phyloP scores from a whole-genome alignment of 495 filamentous ascomycete genomes.

The Xylona heveae region DNA sequence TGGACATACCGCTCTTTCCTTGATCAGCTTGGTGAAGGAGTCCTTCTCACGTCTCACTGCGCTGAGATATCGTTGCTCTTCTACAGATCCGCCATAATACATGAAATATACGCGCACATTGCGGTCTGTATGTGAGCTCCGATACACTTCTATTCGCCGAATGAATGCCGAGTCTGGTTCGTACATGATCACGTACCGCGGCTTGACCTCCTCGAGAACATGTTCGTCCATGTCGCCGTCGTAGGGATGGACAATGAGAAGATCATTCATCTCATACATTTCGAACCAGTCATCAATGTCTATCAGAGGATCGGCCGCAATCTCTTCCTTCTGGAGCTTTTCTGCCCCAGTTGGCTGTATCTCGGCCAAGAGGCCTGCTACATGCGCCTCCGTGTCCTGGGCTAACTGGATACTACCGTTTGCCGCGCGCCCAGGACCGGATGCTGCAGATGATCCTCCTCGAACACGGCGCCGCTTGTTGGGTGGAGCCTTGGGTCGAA shows the following conservation, averaged over 20 bases:
- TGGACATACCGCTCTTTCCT: slow-evolving; percentile 50
- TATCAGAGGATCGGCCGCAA: slow-evolving; percentile 61
- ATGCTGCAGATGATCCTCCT: slow-evolving; percentile 44
- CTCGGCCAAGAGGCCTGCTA: slow-evolving; percentile 40
- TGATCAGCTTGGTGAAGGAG: slow-evolving; percentile 79
- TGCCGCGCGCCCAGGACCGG: slow-evolving; percentile 30
- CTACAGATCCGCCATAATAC: slow-evolving; percentile 85
- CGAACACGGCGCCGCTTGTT: slow-evolving; percentile 83
- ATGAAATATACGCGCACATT: slow-evolving; percentile 88
- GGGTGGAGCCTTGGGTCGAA: slow-evolving; percentile 43
- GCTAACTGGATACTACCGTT: slow-evolving; percentile 50
- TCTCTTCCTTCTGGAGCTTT: slow-evolving; percentile 44
- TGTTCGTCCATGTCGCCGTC: slow-evolving; percentile 93
- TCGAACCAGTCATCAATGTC: slow-evolving; percentile 83
- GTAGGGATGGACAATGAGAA: slow-evolving; percentile 81
- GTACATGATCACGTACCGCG: slow-evolving; percentile 95
- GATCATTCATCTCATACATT: slow-evolving; percentile 76
- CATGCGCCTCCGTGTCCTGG: slow-evolving; percentile 64
- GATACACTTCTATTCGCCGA: slow-evolving; percentile 82
- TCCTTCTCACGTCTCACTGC: slow-evolving; percentile 84
- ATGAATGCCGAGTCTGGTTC: slow-evolving; percentile 94
- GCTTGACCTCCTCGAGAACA: slow-evolving; percentile 77
- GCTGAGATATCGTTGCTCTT: slow-evolving; percentile 87
- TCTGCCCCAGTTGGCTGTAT: slow-evolving; percentile 46
- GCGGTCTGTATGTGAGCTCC: slow-evolving; percentile 74